A percentile compares a stretch with the other conserved stretches of the same genome.
Conservation (phyloP, 371 early-diverging fungal species). For the Mortierella polycephala region DNA sequence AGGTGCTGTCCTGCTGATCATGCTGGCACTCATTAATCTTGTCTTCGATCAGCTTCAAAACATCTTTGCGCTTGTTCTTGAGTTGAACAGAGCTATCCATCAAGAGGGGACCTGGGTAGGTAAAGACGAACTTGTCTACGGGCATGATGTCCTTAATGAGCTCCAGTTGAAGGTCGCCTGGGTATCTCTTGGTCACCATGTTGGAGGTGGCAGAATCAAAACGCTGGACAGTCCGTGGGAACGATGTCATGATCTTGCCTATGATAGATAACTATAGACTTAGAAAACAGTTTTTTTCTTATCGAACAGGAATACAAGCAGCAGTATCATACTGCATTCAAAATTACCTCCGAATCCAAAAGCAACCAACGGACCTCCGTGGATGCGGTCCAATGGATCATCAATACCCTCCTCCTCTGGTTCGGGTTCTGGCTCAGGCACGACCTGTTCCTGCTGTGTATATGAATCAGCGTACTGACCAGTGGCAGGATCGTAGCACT, state of each 20-base stretch:
- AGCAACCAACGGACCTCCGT: slow-evolving; percentile 78
- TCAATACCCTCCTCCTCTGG: slow-evolving; percentile 50
- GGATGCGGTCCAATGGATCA: slow-evolving; percentile 75
- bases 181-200: slow-evolving; percentile 65
- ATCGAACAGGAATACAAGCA: background rate
- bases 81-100: slow-evolving; percentile 61
- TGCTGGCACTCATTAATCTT: slow-evolving; percentile 58
- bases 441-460: slow-evolving; percentile 24
- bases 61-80: slow-evolving; percentile 78
- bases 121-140: slow-evolving; percentile 36
- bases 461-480: slow-evolving; percentile 31
- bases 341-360: slow-evolving; percentile 88
- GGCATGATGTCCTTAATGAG: slow-evolving; percentile 57
- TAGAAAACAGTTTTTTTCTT: background rate
- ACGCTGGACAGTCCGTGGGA: slow-evolving; percentile 78
- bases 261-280: background rate
- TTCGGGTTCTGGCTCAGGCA: slow-evolving; percentile 48
- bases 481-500: slow-evolving; percentile 32
- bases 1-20: slow-evolving; percentile 18
- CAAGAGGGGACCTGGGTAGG: slow-evolving; percentile 70
- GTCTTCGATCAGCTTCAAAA: slow-evolving; percentile 63
- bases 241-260: slow-evolving; percentile 74
- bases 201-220: slow-evolving; percentile 57
- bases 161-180: slow-evolving; percentile 67
- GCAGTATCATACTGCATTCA: background rate